phyloP scores from a whole-genome alignment of 2,329 filamentous ascomycete genomes.

The Diaporthe citriasiana region DNA sequence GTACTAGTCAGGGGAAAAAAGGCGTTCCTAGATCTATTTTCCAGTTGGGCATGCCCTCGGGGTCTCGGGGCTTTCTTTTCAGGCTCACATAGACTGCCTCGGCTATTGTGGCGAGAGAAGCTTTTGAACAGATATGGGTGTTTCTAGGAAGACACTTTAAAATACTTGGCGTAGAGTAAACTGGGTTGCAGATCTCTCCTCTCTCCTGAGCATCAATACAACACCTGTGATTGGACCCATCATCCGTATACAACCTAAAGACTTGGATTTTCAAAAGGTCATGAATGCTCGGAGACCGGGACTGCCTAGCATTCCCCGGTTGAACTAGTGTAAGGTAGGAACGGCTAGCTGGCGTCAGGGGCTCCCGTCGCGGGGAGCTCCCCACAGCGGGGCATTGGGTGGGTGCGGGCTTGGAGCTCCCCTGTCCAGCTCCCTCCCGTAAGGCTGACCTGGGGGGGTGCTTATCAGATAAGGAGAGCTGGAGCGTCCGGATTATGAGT shows the following conservation, averaged over 20 bases:
- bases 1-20: neutral
- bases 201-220: no score
- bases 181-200: neutral
- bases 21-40: neutral
- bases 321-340: no score
- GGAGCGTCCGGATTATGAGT: slow-evolving; percentile 2
- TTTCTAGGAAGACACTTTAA: neutral
- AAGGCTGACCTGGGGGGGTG: slow-evolving; percentile 16
- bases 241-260: neutral
- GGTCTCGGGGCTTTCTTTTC: neutral
- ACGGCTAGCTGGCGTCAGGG: neutral
- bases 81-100: no score
- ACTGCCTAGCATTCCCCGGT: neutral
- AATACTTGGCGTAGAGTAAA: neutral
- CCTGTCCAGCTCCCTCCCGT: neutral
- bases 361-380: neutral
- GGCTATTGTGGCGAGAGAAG: neutral
- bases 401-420: neutral
- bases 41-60: neutral
- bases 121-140: neutral
- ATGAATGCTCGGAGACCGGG: neutral
- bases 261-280: neutral
- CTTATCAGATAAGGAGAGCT: slow-evolving; percentile 27
- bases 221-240: neutral
- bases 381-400: slow-evolving; percentile 12